These are phyloP conservation scores for Filobasidium uniguttulatum DNA, from an alignment of 1,284 basidiomycete species.

Conservation along the genomic window DNA sequence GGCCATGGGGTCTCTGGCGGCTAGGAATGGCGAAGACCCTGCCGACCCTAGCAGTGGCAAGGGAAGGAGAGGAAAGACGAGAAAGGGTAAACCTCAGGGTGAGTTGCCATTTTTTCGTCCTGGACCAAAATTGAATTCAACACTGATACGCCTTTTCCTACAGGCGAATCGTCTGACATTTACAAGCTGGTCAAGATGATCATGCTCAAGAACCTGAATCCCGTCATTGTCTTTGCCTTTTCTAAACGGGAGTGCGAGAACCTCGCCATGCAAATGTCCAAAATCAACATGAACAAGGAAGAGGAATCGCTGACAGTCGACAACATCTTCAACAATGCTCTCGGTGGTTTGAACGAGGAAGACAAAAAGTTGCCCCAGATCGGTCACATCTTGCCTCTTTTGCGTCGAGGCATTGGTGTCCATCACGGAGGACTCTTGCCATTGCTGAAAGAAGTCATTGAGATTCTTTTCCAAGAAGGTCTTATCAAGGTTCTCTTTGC, in stretches of 20 bases:
- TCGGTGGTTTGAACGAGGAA: slow-evolving; percentile 72
- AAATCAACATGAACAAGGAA: slow-evolving; percentile 88
- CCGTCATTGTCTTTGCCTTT: slow-evolving; percentile 97
- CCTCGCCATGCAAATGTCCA: slow-evolving; percentile 79
- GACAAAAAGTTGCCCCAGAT: slow-evolving; percentile 91
- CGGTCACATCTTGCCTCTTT: slow-evolving; percentile 75
- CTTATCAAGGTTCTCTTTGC: slow-evolving; percentile 97
- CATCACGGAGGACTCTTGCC: slow-evolving; percentile 97
- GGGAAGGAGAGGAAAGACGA: slow-evolving; percentile 76
- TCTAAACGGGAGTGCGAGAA: slow-evolving; percentile 96
- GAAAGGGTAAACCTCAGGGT: slow-evolving; percentile 87
- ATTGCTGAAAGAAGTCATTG: slow-evolving; percentile 97
- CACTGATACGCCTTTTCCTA: slow-evolving; percentile 16
- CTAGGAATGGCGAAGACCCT: slow-evolving; percentile 81
- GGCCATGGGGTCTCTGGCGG: slow-evolving; percentile 87
- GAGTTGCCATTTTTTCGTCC: too few relatives aligned
- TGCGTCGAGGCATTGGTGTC: slow-evolving; percentile 93
- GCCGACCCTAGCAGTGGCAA: slow-evolving; percentile 66
- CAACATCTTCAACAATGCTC: slow-evolving; percentile 89
- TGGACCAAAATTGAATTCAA: too few relatives aligned
- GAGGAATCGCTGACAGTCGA: slow-evolving; percentile 83
- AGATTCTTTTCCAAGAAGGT: slow-evolving; percentile 99
- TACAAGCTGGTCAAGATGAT: slow-evolving; percentile 99
- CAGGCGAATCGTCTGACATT: slow-evolving; percentile 73
- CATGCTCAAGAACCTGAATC: slow-evolving; percentile 95